A percentile compares a stretch with the other conserved stretches of the same genome.
These are phyloP conservation scores for Coffea eugenioides DNA, from an alignment of 257 asterid species.

Conservation along the genomic window DNA sequence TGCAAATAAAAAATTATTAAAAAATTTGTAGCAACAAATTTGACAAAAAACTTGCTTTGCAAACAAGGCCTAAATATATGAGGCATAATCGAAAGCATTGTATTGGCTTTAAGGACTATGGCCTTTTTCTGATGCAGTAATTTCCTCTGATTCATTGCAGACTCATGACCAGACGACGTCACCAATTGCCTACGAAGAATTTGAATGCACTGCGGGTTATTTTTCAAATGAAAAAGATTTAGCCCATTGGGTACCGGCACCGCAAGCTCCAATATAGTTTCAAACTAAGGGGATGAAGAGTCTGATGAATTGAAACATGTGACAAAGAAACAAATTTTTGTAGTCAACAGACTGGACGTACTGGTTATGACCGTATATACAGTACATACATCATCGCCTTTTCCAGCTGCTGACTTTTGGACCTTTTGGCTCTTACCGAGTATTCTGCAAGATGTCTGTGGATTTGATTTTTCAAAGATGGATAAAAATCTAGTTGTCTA, in stretches of 20 bases:
- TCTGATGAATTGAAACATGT: not conserved
- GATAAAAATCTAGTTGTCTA: not conserved
- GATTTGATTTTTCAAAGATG: not conserved
- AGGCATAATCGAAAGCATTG: too few species aligned
- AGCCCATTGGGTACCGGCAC: constrained; percentile 16
- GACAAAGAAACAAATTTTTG: not conserved
- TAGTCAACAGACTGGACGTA: not conserved
- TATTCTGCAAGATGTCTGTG: not conserved
- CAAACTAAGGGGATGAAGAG: constrained; percentile 10
- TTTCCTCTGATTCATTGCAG: constrained; percentile 38
- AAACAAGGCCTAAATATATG: too few species aligned
- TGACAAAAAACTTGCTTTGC: too few species aligned
- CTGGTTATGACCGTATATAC: not conserved
- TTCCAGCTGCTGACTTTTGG: not conserved
- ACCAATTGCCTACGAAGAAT: constrained; percentile 23
- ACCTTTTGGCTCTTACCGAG: not conserved
- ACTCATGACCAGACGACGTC: constrained; percentile 35
- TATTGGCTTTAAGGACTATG: not conserved
- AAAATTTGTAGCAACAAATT: too few species aligned
- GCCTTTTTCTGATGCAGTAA: not conserved
- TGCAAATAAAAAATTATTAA: too few species aligned
- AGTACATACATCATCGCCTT: not conserved
- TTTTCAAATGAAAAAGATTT: constrained; percentile 25
- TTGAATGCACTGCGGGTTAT: constrained; percentile 21
- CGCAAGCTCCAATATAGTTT: constrained; percentile 23